Percentiles rank a stretch among this genome's conserved stretches.
phyloP scores from a whole-genome alignment of 176 grass and related monocot genomes.

The Carex littledalei region DNA sequence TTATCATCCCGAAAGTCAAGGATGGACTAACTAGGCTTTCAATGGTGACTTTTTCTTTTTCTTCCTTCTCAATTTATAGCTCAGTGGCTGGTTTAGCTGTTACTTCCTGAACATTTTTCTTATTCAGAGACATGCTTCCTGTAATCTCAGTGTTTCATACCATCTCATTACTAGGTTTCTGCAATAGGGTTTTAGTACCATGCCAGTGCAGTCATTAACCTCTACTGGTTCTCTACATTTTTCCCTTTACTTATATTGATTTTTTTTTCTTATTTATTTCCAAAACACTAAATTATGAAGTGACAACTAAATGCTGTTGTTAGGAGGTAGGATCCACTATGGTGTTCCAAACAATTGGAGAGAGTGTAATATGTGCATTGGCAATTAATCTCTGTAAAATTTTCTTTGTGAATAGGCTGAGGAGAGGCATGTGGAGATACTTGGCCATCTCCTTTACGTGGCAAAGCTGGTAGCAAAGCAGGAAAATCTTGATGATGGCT shows the following conservation, averaged over 20 bases:
- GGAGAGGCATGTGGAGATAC: constrained; percentile 46
- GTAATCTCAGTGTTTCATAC: not conserved
- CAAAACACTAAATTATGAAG: not conserved
- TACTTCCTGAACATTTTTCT: not conserved
- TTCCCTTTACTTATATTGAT: not conserved
- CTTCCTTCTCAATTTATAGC: not conserved
- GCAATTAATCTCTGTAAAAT: not conserved
- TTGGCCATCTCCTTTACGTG: constrained; percentile 51
- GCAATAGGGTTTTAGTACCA: not conserved
- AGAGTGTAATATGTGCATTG: not conserved
- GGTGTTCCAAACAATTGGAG: not conserved
- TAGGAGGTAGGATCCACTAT: not conserved
- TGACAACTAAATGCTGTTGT: not conserved
- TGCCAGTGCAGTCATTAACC: not conserved
- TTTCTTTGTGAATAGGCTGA: constrained; percentile 46
- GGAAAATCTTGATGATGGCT: constrained; percentile 56
- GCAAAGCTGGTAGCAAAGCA: constrained; percentile 59
- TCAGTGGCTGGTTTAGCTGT: not conserved
- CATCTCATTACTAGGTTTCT: not conserved
- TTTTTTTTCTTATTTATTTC: not conserved
- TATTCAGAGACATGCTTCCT: not conserved
- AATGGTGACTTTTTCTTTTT: constrained; percentile 31
- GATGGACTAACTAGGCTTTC: constrained; percentile 51
- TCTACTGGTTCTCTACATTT: not conserved
- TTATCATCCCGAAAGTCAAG: constrained; percentile 68